These are phyloP conservation scores for Boeremia lycopersici DNA, from an alignment of 2,329 filamentous ascomycete genomes.

Conservation along the genomic window DNA sequence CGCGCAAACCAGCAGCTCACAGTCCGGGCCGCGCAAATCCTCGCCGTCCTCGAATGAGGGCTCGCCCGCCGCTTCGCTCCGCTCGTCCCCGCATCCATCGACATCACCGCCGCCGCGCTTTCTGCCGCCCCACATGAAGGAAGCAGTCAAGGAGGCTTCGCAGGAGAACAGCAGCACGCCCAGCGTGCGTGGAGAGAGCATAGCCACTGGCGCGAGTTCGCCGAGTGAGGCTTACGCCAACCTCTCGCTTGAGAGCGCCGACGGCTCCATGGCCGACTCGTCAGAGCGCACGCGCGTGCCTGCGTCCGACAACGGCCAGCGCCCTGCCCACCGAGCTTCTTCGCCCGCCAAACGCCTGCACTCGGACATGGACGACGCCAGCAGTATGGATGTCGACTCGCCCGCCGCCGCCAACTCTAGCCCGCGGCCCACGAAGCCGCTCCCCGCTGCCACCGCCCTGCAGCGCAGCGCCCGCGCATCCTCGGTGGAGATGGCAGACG, in stretches of 20 bases:
- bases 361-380: conserved; percentile 58
- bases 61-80: conserved; percentile 37
- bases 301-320: conserved; percentile 15
- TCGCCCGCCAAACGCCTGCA: conserved; percentile 63
- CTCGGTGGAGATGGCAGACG: conserved; percentile 54
- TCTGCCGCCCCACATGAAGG: conserved; percentile 62
- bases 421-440: conserved; percentile 35
- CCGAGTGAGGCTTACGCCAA: conserved; percentile 61
- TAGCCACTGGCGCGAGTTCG: conserved; percentile 51
- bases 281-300: conserved; percentile 29
- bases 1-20: conserved; percentile 22
- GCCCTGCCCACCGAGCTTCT: conserved; percentile 50
- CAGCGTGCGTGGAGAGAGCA: conserved; percentile 43
- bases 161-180: conserved; percentile 29
- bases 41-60: conserved; percentile 44
- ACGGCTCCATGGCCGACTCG: conserved; percentile 35
- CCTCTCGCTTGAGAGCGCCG: conserved; percentile 55
- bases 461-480: conserved; percentile 43
- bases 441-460: conserved; percentile 20
- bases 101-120: conserved; percentile 53
- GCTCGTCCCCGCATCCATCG: conserved; percentile 46
- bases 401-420: conserved; percentile 23
- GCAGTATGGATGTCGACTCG: conserved; percentile 44
- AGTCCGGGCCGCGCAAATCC: conserved; percentile 13
- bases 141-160: conserved; percentile 53